Evolutionary conservation across 768 basidiomycete species (phyloP).

Genomic region (Lentinula sp.): DNA sequence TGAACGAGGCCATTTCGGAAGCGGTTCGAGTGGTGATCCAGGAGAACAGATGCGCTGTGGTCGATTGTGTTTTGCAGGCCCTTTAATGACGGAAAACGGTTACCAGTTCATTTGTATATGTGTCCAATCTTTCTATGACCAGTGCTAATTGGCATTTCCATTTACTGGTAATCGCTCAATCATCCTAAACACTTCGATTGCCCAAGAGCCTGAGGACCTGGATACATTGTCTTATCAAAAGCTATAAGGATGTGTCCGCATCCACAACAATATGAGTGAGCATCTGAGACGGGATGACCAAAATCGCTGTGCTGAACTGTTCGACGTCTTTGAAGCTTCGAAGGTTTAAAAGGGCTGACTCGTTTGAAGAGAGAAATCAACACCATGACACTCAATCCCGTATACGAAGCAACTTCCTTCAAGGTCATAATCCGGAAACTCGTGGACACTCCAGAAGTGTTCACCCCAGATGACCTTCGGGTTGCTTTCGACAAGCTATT

Average conservation of each 20-base stretch:
- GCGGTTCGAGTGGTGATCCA: slow-evolving; percentile 50
- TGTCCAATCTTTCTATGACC: background rate
- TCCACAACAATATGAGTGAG: background rate
- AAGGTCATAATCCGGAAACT: slow-evolving; percentile 73
- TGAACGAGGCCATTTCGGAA: slow-evolving; percentile 31
- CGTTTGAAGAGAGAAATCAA: background rate
- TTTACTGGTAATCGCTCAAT: background rate
- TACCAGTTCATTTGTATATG: background rate
- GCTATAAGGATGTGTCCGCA: background rate
- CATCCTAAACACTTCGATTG: background rate
- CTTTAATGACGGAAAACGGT: slow-evolving; percentile 19
- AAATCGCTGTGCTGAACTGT: background rate
- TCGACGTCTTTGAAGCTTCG: background rate
- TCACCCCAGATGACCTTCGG: slow-evolving; percentile 70
- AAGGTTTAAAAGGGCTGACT: background rate
- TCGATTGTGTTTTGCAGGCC: slow-evolving; percentile 52
- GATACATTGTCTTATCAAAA: background rate
- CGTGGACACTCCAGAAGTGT: slow-evolving; percentile 74
- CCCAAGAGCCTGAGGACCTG: background rate
- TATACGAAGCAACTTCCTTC: slow-evolving; percentile 47
- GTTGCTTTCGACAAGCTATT: slow-evolving; percentile 70
- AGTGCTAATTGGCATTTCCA: background rate
- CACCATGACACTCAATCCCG: background rate
- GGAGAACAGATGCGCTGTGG: slow-evolving; percentile 56
- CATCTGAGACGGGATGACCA: background rate